phyloP scores from a whole-genome alignment of 1,139 yeast species.

The Kodamaea fungicola region DNA sequence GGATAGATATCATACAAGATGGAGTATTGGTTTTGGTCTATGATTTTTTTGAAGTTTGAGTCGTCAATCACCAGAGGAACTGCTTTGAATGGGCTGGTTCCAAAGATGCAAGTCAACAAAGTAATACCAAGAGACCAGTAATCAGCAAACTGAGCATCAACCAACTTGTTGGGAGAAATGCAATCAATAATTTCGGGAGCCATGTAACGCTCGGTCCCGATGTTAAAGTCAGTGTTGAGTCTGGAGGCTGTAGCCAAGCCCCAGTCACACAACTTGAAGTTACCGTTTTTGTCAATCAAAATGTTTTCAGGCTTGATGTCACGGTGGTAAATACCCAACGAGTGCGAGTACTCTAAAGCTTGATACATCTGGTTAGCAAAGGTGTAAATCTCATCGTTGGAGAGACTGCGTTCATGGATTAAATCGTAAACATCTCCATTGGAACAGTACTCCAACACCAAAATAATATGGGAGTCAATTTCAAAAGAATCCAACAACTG shows the following conservation, averaged over 20 bases:
- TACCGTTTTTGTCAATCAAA: slow-evolving; percentile 35
- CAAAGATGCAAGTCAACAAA: slow-evolving; percentile 46
- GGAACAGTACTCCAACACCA: slow-evolving; percentile 49
- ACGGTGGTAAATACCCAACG: slow-evolving; percentile 46
- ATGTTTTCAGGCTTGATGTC: slow-evolving; percentile 57
- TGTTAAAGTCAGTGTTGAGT: slow-evolving; percentile 41
- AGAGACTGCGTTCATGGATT: slow-evolving; percentile 21
- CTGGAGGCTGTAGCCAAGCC: slow-evolving; percentile 45
- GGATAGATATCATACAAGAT: slow-evolving; percentile 43
- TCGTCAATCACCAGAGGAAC: slow-evolving; percentile 24
- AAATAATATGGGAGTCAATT: slow-evolving; percentile 35
- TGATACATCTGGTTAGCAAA: slow-evolving; percentile 33
- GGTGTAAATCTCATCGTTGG: slow-evolving; percentile 12
- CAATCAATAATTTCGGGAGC: slow-evolving; percentile 43
- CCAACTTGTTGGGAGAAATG: slow-evolving; percentile 28
- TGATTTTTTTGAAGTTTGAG: slow-evolving; percentile 38
- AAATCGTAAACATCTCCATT: slow-evolving; percentile 51
- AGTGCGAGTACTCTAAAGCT: slow-evolving; percentile 42
- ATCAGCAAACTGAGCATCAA: slow-evolving; percentile 25
- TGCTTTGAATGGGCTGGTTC: slow-evolving; percentile 42
- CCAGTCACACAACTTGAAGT: slow-evolving; percentile 55
- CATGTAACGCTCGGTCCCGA: slow-evolving; percentile 58
- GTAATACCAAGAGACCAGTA: slow-evolving; percentile 45
- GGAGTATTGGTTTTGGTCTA: slow-evolving; percentile 28
- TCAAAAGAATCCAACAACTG: slow-evolving; percentile 43